Percentiles rank a stretch among this genome's conserved stretches.
Conservation (phyloP, 805 yeast species). For the Starmerella scarabaei region DNA sequence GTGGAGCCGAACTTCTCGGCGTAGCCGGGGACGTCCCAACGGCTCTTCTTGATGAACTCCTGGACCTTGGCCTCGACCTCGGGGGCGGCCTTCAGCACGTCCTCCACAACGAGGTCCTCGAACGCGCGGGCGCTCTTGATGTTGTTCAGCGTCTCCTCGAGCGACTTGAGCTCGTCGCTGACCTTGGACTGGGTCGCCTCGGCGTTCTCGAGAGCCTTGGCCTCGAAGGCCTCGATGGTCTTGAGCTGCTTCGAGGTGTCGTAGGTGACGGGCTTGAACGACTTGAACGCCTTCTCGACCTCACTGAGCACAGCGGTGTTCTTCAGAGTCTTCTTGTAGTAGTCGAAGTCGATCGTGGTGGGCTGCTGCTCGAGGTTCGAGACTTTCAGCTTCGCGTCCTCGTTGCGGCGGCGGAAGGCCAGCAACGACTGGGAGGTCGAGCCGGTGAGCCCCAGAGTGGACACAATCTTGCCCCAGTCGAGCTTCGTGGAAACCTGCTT, state of each 20-base stretch:
- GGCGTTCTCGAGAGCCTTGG: conserved; percentile 91
- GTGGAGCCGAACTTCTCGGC: conserved; percentile 95
- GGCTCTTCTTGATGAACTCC: conserved; percentile 91
- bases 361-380: conserved; percentile 59
- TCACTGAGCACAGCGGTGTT: conserved; percentile 68
- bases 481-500: conserved; percentile 55
- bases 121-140: conserved; percentile 96
- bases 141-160: conserved; percentile 79
- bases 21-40: conserved; percentile 97
- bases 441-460: conserved; percentile 85
- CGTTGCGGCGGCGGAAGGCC: conserved; percentile 95
- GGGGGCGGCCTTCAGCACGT: conserved; percentile 89
- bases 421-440: conserved; percentile 77
- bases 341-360: conserved; percentile 63
- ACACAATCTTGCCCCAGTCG: conserved; percentile 87
- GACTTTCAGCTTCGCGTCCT: conserved; percentile 83
- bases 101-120: conserved; percentile 92
- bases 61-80: conserved; percentile 92
- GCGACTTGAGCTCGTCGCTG: conserved; percentile 67
- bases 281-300: conserved; percentile 60
- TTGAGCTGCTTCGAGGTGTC: conserved; percentile 82
- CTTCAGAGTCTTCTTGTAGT: conserved; percentile 69
- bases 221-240: conserved; percentile 85
- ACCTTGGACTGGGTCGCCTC: conserved; percentile 84
- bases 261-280: conserved; percentile 72